Base-by-base conservation (phyloP, 768 basidiomycete genomes). In the Mycena olivaceomarginata region DNA sequence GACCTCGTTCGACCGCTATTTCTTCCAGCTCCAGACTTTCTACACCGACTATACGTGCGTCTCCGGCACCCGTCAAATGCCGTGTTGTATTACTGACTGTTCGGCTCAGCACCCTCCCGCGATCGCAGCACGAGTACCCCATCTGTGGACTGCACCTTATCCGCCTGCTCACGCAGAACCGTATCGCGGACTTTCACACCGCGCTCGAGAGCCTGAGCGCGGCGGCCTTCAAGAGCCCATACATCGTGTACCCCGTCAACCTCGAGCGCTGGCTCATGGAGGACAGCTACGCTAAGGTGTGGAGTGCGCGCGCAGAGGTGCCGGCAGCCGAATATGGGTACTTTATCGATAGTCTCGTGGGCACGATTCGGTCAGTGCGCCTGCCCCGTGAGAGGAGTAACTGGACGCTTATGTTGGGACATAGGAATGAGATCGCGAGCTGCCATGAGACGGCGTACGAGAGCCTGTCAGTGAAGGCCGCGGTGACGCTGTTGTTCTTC, bases 201-300 rank as follows among this genome's bases (percentile, higher is more conserved):
- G 94, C 97, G 15, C 92, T 99, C 64, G 98, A 99, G 85, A 95
- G 96, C 48, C 91, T 99, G 41, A 93, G 93, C 0, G 93, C 94
- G 77, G 90, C 90, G 62, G 93, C 94, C 76, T 86, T 89, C 41
- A 88, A 92, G 43, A 95, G 95, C 83, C 91, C 93, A 7, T 96
- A 89, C 83, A 93, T 97, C 82, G 90, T 91, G 69, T 96, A 97
- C 83, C 96, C 96, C 15, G 94, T 97, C 73, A 96, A 97, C 84
- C 92, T 98, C 76, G 98, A 99, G 85, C 91, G 95, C 66, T 99
- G 98, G 96, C 91, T 99, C 60, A 99, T 99, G 98, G 98, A 99
- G 85, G 98, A 98, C 51, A 95, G 95, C 81, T 99, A 99, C 85
- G 97, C 96, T 86, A 98, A 98, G 84, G 98, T 99, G 13, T 99